Evolutionary conservation across 352 stramenopile genomes (phyloP).

Genomic region (Pythium vanterpoolii): DNA sequence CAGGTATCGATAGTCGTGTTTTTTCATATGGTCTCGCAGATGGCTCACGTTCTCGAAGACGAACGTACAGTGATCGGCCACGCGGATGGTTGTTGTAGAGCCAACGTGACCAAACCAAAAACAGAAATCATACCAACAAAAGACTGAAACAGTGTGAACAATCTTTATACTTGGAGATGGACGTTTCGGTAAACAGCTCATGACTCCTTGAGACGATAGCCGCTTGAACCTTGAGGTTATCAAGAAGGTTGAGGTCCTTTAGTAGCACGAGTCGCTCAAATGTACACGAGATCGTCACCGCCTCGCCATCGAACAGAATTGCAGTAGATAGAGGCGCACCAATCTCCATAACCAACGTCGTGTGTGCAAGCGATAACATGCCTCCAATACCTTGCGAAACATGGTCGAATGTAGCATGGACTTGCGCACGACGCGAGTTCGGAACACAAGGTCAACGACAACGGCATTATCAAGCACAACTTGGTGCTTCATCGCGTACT

Average conservation of each 20-base stretch:
- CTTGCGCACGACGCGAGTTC: slow-evolving; percentile 14
- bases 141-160: slow-evolving; percentile 15
- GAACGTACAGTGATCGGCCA: neutral
- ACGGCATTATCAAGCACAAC: slow-evolving; percentile 25
- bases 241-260: slow-evolving; percentile 21
- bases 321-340: slow-evolving; percentile 22
- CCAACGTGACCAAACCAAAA: slow-evolving; percentile 12
- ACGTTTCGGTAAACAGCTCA: slow-evolving; percentile 17
- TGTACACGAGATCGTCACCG: slow-evolving; percentile 21
- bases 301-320: slow-evolving; percentile 21
- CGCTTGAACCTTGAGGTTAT: slow-evolving; percentile 13
- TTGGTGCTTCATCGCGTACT: slow-evolving; percentile 27
- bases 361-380: slow-evolving; percentile 18
- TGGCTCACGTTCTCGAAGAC: neutral
- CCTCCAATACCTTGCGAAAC: slow-evolving; percentile 17
- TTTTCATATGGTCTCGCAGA: slow-evolving; percentile 5
- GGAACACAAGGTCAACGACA: slow-evolving; percentile 23
- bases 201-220: slow-evolving; percentile 5
- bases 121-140: slow-evolving; percentile 28
- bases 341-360: slow-evolving; percentile 28
- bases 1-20: slow-evolving; percentile 7
- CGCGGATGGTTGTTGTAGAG: neutral
- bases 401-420: neutral
- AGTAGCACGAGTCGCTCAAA: slow-evolving; percentile 23
- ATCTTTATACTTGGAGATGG: slow-evolving; percentile 15